Evolutionary conservation across 768 basidiomycete species (phyloP).

Genomic region (Tricholoma flavovirens): DNA sequence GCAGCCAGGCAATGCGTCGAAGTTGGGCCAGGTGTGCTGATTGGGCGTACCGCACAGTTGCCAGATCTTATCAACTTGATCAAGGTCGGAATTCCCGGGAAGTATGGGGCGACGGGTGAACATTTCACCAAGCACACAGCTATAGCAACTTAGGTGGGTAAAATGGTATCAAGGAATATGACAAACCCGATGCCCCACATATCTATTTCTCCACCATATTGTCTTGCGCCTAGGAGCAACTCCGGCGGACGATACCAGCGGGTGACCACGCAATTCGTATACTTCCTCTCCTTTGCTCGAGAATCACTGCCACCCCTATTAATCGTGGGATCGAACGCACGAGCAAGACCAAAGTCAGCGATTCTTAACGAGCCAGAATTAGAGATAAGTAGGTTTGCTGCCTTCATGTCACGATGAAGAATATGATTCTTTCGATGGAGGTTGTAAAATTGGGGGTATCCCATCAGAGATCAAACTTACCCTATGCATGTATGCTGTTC

Average conservation of each 20-base stretch:
- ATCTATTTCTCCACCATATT: conserved; percentile 93
- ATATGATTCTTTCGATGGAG: conserved; percentile 72
- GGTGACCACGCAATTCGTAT: conserved; percentile 95
- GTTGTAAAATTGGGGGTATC: not conserved
- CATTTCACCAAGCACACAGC: conserved; percentile 98
- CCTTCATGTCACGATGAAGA: conserved; percentile 98
- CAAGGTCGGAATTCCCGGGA: conserved; percentile 82
- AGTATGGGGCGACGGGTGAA: conserved; percentile 83
- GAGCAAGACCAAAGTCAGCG: conserved; percentile 95
- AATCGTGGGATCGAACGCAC: conserved; percentile 60
- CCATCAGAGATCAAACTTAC: conserved; percentile 41
- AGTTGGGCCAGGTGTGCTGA: conserved; percentile 76
- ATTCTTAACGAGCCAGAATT: conserved; percentile 79
- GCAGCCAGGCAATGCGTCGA: conserved; percentile 69
- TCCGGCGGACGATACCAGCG: conserved; percentile 95
- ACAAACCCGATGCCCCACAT: conserved; percentile 95
- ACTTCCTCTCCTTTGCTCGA: conserved; percentile 56
- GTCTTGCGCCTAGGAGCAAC: conserved; percentile 79
- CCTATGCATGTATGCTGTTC: conserved; percentile 92
- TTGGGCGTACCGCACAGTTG: conserved; percentile 84
- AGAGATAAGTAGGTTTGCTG: conserved; percentile 92
- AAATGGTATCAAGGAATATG: not conserved
- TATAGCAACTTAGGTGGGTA: conserved; percentile 22
- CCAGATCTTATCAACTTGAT: conserved; percentile 90
- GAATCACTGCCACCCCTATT: conserved; percentile 33